Base-by-base conservation (phyloP, 805 yeast species). In the Saccharomyces eubayanus region DNA sequence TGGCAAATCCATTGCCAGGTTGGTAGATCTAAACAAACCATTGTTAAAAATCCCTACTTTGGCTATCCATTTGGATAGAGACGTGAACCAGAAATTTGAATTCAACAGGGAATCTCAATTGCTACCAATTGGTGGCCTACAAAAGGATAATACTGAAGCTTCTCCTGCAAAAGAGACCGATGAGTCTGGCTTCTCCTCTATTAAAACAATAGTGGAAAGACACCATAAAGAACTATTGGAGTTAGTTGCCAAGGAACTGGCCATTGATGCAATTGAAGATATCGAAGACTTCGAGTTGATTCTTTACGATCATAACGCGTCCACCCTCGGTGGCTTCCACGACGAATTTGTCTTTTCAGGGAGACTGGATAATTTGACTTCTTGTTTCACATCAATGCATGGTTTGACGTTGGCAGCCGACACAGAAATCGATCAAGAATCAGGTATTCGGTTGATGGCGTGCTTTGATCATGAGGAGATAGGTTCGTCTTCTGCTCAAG, bases 381-480 rank as follows among this genome's bases (percentile, higher is more conserved):
- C 96, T 8, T 89, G 97, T 62, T 92, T 75, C 73, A 79, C 91
- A 51, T 87, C 97, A 1, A 73, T 84, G 45, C 79, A 77, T 55
- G 97, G 89, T 6, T 72, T 92, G 49, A 72, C 87, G 45, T 79
- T 78, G 53, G 72, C 88, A 2, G 71, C 79, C 0, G 70, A 65
- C 8, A 66, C 72, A 11, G 62, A 66, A 20, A 67, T 85, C 46
- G 71, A 66, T 0, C 61, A 70, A 0, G 85, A 82, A 53, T 57
- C 72, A 1, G 85, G 88, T 47, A 82, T 89, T 46, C 83, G 86
- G 64, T 68, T 91, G 65, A 77, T 90, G 52, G 84, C 96, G 0
- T 75, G 91, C 55, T 92, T 94, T 69, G 99, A 92, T 68, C 98
- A 94, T 69, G 99, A 92, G 71, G 99, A 92, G 69, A 79, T 92